Conservation (phyloP, 352 stramenopile genomes). For the Pythium insidiosum region DNA sequence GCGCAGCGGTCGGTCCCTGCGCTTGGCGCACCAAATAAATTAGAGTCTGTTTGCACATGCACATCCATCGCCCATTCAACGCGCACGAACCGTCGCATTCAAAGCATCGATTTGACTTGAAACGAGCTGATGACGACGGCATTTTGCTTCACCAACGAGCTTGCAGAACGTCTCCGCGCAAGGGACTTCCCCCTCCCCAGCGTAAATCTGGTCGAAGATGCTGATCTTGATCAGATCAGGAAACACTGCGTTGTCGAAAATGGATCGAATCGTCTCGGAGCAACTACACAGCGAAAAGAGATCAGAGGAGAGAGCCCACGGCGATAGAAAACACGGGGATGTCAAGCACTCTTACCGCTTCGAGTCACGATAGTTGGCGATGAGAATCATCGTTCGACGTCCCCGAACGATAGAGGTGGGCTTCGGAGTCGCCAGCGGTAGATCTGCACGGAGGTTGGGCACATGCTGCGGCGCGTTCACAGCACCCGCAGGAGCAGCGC, state of each 20-base stretch:
- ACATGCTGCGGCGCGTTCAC: too few relatives aligned
- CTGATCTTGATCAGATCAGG: constrained; percentile 52
- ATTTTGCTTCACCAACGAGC: constrained; percentile 51
- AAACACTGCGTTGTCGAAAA: constrained; percentile 61
- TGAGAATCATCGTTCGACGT: constrained; percentile 66
- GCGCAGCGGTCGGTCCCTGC: constrained; percentile 57
- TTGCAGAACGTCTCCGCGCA: constrained; percentile 63
- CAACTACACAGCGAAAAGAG: too few relatives aligned
- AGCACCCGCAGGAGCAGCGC: too few relatives aligned
- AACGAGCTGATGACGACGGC: constrained; percentile 53
- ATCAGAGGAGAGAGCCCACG: too few relatives aligned
- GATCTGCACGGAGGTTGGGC: too few relatives aligned
- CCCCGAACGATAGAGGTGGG: constrained; percentile 38
- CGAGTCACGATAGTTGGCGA: constrained; percentile 81
- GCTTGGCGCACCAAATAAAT: constrained; percentile 1
- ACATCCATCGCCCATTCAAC: too few relatives aligned
- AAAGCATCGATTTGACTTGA: constrained; percentile 60
- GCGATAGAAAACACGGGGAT: too few relatives aligned
- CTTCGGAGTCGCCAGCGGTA: constrained; percentile 12
- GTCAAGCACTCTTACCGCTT: too few relatives aligned
- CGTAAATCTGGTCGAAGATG: constrained; percentile 72
- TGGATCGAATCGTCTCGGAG: constrained; percentile 69
- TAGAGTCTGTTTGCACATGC: too few relatives aligned
- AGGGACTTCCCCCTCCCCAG: constrained; percentile 44
- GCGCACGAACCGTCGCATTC: constrained; percentile 41